A percentile compares a stretch with the other conserved stretches of the same genome.
phyloP scores from a whole-genome alignment of 495 filamentous ascomycete genomes.

The Penicillium odoratum region DNA sequence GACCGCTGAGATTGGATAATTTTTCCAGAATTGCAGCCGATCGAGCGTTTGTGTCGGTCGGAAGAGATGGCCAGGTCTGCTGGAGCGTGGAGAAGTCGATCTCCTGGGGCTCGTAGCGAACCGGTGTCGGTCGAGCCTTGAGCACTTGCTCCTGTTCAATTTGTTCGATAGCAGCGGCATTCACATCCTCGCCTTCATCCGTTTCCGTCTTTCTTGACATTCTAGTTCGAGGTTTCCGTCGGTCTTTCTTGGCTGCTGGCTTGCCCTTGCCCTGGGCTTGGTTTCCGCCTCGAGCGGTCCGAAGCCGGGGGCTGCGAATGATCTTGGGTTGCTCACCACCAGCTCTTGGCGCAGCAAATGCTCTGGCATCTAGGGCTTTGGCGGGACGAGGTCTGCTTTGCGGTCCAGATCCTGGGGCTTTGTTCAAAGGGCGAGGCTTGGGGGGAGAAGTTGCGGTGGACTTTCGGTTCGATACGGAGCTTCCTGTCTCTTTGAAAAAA shows the following conservation, averaged over 20 bases:
- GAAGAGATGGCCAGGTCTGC: slow-evolving; percentile 47
- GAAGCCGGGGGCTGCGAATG: slow-evolving; percentile 33
- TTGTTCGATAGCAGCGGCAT: slow-evolving; percentile 30
- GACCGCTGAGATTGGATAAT: slow-evolving; percentile 35
- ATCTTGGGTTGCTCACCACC: slow-evolving; percentile 34
- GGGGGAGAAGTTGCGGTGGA: not conserved
- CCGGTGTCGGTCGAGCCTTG: slow-evolving; percentile 30
- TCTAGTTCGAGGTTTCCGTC: slow-evolving; percentile 13
- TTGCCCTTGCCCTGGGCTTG: slow-evolving; percentile 22
- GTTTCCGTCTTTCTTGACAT: slow-evolving; percentile 10
- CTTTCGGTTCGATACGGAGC: not conserved
- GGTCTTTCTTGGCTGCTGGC: slow-evolving; percentile 14
- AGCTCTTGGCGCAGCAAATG: slow-evolving; percentile 35
- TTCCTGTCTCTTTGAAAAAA: not conserved
- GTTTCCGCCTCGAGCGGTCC: slow-evolving; percentile 21
- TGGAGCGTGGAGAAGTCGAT: slow-evolving; percentile 32
- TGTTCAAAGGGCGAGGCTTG: slow-evolving; percentile 2
- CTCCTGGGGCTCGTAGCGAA: slow-evolving; percentile 37
- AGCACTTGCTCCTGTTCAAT: slow-evolving; percentile 33
- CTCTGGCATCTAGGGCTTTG: slow-evolving; percentile 43
- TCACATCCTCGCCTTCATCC: slow-evolving; percentile 32
- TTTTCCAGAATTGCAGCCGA: slow-evolving; percentile 40
- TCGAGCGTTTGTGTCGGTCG: slow-evolving; percentile 28
- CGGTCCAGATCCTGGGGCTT: slow-evolving; percentile 23
- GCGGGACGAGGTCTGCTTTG: slow-evolving; percentile 28